Percentiles rank a stretch among this genome's conserved stretches.
phyloP scores from a whole-genome alignment of 1,139 yeast genomes.

The Debaryomyces singareniensis region DNA sequence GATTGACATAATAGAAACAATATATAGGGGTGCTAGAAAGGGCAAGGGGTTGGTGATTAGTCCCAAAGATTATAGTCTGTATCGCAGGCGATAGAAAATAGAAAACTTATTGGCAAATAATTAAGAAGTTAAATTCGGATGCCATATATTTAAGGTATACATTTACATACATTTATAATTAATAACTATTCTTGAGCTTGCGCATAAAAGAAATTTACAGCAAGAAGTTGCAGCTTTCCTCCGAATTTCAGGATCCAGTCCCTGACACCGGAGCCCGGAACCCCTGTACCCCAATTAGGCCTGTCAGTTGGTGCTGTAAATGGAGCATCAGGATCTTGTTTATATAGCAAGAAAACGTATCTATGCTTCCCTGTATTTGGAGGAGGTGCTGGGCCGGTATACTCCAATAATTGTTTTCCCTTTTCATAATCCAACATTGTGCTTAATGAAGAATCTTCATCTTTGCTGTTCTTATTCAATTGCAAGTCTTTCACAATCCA shows the following conservation, averaged over 20 bases:
- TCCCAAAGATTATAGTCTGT: constrained; percentile 57
- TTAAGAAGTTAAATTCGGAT: too few species aligned
- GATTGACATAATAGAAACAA: constrained; percentile 85
- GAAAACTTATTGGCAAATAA: too few species aligned
- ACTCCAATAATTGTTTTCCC: constrained; percentile 35
- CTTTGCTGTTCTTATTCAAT: constrained; percentile 27
- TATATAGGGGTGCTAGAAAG: constrained; percentile 85
- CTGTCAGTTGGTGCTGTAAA: constrained; percentile 49
- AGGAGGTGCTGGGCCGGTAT: constrained; percentile 84
- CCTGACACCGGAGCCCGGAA: constrained; percentile 67
- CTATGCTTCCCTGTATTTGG: constrained; percentile 77
- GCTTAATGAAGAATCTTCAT: constrained; percentile 23
- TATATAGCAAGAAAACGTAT: constrained; percentile 68
- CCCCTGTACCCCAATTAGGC: constrained; percentile 81
- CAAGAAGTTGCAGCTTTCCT: constrained; percentile 55
- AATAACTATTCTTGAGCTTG: constrained; percentile 44
- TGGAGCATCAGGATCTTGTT: constrained; percentile 44
- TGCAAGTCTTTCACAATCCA: constrained; percentile 63
- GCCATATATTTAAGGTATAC: too few species aligned
- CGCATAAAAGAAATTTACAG: constrained; percentile 76
- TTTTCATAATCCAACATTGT: constrained; percentile 31
- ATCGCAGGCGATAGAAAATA: constrained; percentile 10
- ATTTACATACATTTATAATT: neutral
- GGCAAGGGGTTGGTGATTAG: constrained; percentile 90
- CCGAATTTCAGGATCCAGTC: constrained; percentile 66